A percentile compares a stretch with the other conserved stretches of the same genome.
Evolutionary conservation across 1,139 yeast genomes (phyloP).

Genomic region (Yamadazyma spencermartinsiae): DNA sequence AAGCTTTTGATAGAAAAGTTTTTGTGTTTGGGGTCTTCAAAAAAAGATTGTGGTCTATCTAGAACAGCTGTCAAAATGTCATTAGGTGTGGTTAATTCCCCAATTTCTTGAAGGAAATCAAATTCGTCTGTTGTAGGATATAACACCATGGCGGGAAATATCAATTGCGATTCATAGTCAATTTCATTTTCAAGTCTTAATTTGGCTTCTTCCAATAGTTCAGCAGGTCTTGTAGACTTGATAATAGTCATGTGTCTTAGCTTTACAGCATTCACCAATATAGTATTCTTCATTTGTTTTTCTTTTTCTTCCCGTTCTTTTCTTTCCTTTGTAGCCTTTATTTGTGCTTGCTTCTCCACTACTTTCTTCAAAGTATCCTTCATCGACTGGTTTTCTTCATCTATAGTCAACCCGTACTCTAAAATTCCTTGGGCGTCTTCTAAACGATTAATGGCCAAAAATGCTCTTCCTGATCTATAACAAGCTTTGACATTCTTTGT

Average conservation of each 20-base stretch:
- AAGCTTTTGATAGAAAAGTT: constrained; percentile 60
- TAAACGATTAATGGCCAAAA: constrained; percentile 59
- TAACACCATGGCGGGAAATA: constrained; percentile 76
- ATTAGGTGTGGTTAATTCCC: constrained; percentile 65
- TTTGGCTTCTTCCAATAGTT: constrained; percentile 46
- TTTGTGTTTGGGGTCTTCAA: constrained; percentile 59
- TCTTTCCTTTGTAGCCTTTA: constrained; percentile 29
- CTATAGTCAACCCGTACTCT: constrained; percentile 63
- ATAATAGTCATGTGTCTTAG: constrained; percentile 55
- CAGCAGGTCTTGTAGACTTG: constrained; percentile 52
- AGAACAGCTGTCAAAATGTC: constrained; percentile 58
- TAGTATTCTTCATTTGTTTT: constrained; percentile 30
- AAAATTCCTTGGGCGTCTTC: constrained; percentile 75
- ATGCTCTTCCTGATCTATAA: constrained; percentile 83
- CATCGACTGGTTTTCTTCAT: constrained; percentile 57
- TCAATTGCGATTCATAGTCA: constrained; percentile 76
- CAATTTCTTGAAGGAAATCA: constrained; percentile 73
- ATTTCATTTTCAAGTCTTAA: constrained; percentile 63
- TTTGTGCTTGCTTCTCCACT: constrained; percentile 37
- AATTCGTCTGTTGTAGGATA: constrained; percentile 87
- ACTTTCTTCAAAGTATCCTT: constrained; percentile 41
- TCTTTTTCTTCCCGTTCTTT: constrained; percentile 36
- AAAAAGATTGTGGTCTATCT: constrained; percentile 73
- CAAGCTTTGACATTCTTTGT: constrained; percentile 79
- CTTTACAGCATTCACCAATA: constrained; percentile 53